A percentile compares a stretch with the other conserved stretches of the same genome.
Evolutionary conservation across 129 eudicot species (phyloP).

Genomic region (Logfia minima): DNA sequence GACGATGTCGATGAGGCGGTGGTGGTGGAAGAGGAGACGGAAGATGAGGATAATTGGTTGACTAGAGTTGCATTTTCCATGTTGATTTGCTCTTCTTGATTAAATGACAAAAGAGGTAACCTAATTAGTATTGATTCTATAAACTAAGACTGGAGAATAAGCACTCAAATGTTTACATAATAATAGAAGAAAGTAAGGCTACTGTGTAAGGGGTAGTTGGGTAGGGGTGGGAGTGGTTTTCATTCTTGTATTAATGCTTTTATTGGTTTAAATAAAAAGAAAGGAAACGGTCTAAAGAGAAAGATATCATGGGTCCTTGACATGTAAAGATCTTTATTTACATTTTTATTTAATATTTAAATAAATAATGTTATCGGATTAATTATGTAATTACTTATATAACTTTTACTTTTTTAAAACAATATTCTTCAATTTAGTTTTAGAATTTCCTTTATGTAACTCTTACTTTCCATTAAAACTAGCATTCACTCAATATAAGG

Average conservation of each 20-base stretch:
- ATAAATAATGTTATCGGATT: too few species aligned
- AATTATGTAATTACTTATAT: too few species aligned
- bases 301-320: conserved; percentile 19
- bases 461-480: too few species aligned
- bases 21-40: conserved; percentile 17
- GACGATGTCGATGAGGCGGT: conserved; percentile 16
- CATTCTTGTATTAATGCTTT: conserved; percentile 33
- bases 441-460: too few species aligned
- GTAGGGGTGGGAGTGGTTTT: conserved; percentile 22
- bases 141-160: conserved; percentile 17
- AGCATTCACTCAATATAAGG: too few species aligned
- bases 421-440: too few species aligned
- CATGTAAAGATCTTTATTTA: not conserved
- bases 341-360: not conserved
- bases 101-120: conserved; percentile 15
- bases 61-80: conserved; percentile 31
- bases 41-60: conserved; percentile 27
- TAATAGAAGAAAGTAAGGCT: conserved; percentile 16
- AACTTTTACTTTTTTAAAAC: too few species aligned
- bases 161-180: conserved; percentile 27
- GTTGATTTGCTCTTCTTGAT: conserved; percentile 25
- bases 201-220: not conserved
- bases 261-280: conserved; percentile 20
- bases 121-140: not conserved
- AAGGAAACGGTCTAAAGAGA: conserved; percentile 11